Evolutionary conservation across 306 rosid species (phyloP).

Genomic region (Rubus parviflorus): DNA sequence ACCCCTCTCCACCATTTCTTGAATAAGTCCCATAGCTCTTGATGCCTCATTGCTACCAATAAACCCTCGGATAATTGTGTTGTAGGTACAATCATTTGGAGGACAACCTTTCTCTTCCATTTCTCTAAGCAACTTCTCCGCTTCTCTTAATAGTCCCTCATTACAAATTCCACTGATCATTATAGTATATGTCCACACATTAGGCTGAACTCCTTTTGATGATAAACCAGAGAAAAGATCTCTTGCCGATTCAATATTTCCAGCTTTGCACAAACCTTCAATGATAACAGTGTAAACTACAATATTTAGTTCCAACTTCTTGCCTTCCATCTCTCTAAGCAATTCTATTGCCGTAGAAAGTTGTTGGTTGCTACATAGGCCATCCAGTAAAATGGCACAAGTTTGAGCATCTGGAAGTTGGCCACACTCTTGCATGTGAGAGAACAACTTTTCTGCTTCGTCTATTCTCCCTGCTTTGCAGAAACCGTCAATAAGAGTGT

Average conservation of each 20-base stretch:
- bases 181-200: neutral
- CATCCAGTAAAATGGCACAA: neutral
- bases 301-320: neutral
- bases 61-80: neutral
- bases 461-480: neutral
- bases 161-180: neutral
- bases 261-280: neutral
- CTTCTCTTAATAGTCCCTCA: neutral
- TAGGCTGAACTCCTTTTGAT: neutral
- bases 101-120: neutral
- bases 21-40: neutral
- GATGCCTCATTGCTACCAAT: neutral
- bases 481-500: constrained; percentile 11
- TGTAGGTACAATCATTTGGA: neutral
- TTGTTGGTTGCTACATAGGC: neutral
- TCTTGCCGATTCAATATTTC: neutral
- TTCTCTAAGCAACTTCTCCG: neutral
- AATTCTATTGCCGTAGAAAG: neutral
- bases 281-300: neutral
- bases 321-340: neutral
- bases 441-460: constrained; percentile 30
- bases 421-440: constrained; percentile 8
- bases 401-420: neutral
- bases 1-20: neutral
- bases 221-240: neutral